Conservation (phyloP, 345 rosid species). For the Euphorbia tirucalli region DNA sequence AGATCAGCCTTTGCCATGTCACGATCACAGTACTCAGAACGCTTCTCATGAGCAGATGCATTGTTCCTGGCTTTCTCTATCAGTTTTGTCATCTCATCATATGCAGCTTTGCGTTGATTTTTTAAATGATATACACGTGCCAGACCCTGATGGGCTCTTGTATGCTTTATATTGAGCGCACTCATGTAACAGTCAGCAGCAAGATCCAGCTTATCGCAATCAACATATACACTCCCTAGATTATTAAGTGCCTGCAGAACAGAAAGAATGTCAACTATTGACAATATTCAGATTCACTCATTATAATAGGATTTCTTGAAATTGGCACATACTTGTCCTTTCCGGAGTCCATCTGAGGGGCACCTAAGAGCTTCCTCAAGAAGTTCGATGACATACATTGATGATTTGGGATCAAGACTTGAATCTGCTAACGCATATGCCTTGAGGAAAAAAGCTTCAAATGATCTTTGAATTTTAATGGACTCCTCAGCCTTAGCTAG, state of each 20-base stretch:
- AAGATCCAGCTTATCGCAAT: conserved; percentile 83
- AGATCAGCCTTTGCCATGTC: conserved; percentile 92
- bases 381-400: conserved; percentile 66
- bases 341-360: conserved; percentile 98
- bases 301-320: neutral
- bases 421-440: conserved; percentile 87
- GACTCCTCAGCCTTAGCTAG: conserved; percentile 91
- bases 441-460: conserved; percentile 96
- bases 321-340: conserved; percentile 74
- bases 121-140: conserved; percentile 87
- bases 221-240: conserved; percentile 79
- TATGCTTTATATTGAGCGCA: conserved; percentile 92
- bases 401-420: conserved; percentile 59
- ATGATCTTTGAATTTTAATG: conserved; percentile 80
- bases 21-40: conserved; percentile 91
- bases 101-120: conserved; percentile 79
- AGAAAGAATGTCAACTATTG: conserved; percentile 7
- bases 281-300: neutral
- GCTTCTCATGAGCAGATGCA: conserved; percentile 93
- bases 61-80: conserved; percentile 88
- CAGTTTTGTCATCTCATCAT: conserved; percentile 94
- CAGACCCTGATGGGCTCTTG: conserved; percentile 95
- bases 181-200: conserved; percentile 85
- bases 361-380: conserved; percentile 90
- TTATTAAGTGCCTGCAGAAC: conserved; percentile 81